A percentile compares a stretch with the other conserved stretches of the same genome.
Conservation (phyloP, 805 yeast genomes). For the Saccharomycopsis selenospora region DNA sequence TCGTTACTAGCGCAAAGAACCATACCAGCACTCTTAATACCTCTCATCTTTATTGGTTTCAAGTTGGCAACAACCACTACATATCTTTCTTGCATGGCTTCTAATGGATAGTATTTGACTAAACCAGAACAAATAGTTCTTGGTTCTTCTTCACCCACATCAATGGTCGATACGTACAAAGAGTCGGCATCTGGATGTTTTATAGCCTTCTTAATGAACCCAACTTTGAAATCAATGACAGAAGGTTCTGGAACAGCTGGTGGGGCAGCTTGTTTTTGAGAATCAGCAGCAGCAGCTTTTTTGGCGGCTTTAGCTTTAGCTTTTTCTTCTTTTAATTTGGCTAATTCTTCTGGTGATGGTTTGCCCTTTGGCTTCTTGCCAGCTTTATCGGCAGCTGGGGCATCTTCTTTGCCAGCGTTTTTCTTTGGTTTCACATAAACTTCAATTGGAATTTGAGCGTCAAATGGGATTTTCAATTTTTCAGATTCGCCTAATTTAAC, state of each 20-base stretch:
- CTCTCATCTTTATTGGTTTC: conserved; percentile 98
- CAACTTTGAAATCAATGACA: conserved; percentile 87
- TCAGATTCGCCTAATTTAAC: conserved; percentile 39
- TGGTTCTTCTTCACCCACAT: conserved; percentile 87
- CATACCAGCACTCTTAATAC: conserved; percentile 93
- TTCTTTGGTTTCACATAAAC: conserved; percentile 50
- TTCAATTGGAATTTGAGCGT: conserved; percentile 67
- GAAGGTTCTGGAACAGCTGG: conserved; percentile 72
- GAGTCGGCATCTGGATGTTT: conserved; percentile 98
- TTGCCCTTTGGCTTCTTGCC: conserved; percentile 22
- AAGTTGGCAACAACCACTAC: conserved; percentile 91
- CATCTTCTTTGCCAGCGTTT: conserved; percentile 22
- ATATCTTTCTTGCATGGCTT: conserved; percentile 90
- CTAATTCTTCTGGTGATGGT: conserved; percentile 27
- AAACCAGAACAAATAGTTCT: conserved; percentile 97
- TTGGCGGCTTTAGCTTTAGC: conserved; percentile 31
- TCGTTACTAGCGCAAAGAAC: conserved; percentile 87
- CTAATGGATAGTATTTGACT: conserved; percentile 81
- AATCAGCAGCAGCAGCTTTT: conserved; percentile 49
- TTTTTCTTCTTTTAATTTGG: conserved; percentile 29
- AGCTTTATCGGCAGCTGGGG: conserved; percentile 26
- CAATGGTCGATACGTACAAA: conserved; percentile 91
- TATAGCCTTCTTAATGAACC: conserved; percentile 92
- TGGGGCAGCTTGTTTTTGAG: conserved; percentile 36
- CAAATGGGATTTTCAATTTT: conserved; percentile 48